These are phyloP conservation scores for Fusarium sp. DNA, from an alignment of 2,329 filamentous ascomycete species.

Conservation along the genomic window DNA sequence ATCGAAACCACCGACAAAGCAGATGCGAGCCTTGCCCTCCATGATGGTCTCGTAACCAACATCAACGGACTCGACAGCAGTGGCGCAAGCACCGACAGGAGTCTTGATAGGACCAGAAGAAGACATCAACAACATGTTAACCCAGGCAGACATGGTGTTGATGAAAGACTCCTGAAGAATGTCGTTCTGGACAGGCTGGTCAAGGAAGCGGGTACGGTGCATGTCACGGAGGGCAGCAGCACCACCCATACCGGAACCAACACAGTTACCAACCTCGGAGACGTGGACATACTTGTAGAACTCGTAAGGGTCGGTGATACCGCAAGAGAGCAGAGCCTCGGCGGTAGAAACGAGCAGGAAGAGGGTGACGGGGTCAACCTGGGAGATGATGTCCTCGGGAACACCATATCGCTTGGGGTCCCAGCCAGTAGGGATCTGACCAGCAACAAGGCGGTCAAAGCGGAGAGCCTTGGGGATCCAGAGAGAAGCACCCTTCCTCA, in stretches of 20 bases:
- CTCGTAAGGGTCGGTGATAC: constrained; percentile 98
- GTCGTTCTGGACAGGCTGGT: constrained; percentile 98
- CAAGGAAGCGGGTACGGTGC: constrained; percentile 97
- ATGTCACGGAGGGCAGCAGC: constrained; percentile 91
- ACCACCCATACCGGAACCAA: constrained; percentile 98
- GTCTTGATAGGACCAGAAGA: constrained; percentile 99
- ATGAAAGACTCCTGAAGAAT: constrained; percentile 99
- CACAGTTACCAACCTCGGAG: constrained; percentile 96
- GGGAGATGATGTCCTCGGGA: constrained; percentile 95
- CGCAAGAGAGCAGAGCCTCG: constrained; percentile 88
- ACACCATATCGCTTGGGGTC: constrained; percentile 96
- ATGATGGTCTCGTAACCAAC: constrained; percentile 99
- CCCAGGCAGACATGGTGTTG: constrained; percentile 99
- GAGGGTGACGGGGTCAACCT: constrained; percentile 96
- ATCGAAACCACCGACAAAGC: constrained; percentile 98
- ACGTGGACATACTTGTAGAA: constrained; percentile 99
- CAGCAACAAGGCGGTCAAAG: constrained; percentile 96
- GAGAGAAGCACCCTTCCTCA: constrained; percentile 95
- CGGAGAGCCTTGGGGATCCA: constrained; percentile 97
- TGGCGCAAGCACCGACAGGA: constrained; percentile 96
- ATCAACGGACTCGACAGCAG: constrained; percentile 95
- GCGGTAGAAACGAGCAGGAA: constrained; percentile 95
- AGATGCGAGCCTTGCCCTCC: constrained; percentile 96
- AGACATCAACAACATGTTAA: constrained; percentile 98
- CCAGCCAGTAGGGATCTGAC: constrained; percentile 97